Conservation (phyloP, 805 yeast genomes). For the Candida arabinofermentans region DNA sequence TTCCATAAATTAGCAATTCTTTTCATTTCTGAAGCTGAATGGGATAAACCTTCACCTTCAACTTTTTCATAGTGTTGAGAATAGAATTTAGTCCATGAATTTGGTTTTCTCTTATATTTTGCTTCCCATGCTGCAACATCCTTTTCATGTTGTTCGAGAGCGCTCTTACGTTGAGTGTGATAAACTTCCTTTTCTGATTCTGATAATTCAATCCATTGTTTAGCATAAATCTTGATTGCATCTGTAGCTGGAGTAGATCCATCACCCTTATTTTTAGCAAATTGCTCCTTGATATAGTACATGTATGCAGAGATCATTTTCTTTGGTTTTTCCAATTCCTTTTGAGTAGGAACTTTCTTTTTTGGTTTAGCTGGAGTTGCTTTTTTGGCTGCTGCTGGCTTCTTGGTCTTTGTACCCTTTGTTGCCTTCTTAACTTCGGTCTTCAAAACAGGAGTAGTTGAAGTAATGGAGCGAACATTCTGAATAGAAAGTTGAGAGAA, state of each 20-base stretch:
- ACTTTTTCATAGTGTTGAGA: constrained; percentile 12
- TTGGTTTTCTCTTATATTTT: constrained; percentile 18
- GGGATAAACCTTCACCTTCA: constrained; percentile 9
- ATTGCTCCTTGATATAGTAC: constrained; percentile 14
- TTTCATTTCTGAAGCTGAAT: constrained; percentile 16
- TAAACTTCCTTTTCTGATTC: constrained; percentile 16
- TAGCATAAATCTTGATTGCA: constrained; percentile 13
- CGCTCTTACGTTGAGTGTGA: constrained; percentile 1
- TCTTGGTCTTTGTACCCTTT: constrained; percentile 8
- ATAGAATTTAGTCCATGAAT: constrained; percentile 22
- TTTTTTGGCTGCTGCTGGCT: constrained; percentile 5
- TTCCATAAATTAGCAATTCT: constrained; percentile 21
- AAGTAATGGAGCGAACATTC: constrained; percentile 7
- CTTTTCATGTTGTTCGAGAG: constrained; percentile 7
- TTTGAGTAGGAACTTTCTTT: constrained; percentile 2
- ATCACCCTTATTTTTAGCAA: constrained; percentile 1
- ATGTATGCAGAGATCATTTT: constrained; percentile 16
- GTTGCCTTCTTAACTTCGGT: constrained; percentile 6
- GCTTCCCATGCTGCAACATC: constrained; percentile 22
- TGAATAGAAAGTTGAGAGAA: constrained; percentile 3
- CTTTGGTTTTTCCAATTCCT: constrained; percentile 21
- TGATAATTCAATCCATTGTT: constrained; percentile 21
- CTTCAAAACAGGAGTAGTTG: constrained; percentile 10
- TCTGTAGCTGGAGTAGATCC: constrained; percentile 3
- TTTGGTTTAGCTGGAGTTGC: constrained; percentile 2